Percentiles rank a stretch among this genome's conserved stretches.
These are phyloP conservation scores for Nephelium lappaceum DNA, from an alignment of 345 rosid genomes.

Conservation along the genomic window DNA sequence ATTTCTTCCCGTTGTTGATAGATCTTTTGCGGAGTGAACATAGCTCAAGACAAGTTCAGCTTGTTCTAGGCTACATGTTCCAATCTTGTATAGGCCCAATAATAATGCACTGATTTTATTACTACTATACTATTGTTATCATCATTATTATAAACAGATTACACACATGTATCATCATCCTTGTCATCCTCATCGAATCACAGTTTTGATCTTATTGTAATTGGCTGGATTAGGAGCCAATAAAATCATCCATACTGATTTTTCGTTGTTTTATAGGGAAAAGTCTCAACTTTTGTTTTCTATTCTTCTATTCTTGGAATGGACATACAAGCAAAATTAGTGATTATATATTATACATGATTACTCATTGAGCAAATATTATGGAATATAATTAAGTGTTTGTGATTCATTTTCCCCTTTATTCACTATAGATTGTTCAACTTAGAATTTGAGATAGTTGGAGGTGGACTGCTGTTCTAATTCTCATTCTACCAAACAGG, in stretches of 20 bases:
- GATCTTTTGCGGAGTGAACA: slow-evolving; percentile 85
- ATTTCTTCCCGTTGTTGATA: slow-evolving; percentile 71
- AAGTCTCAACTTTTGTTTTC: not conserved
- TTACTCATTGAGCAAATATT: no score
- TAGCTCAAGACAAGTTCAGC: slow-evolving; percentile 76
- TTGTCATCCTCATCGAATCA: not conserved
- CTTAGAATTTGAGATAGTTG: no score
- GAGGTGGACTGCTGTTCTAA: no score
- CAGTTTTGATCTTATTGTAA: slow-evolving; percentile 3
- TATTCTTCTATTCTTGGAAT: not conserved
- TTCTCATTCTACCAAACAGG: no score
- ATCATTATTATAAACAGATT: not conserved
- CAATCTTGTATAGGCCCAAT: slow-evolving; percentile 84
- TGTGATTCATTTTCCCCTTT: no score
- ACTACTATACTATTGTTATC: not conserved
- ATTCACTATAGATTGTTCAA: no score
- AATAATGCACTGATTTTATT: slow-evolving; percentile 36
- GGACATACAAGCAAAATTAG: no score
- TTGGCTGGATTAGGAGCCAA: slow-evolving; percentile 1
- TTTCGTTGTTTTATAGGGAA: not conserved
- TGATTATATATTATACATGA: no score
- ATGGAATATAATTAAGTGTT: no score
- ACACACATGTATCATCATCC: slow-evolving; percentile 1
- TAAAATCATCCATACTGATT: not conserved
- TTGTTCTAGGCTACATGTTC: slow-evolving; percentile 64